Conservation (phyloP, 768 basidiomycete species). For the Termitomyces sp. region DNA sequence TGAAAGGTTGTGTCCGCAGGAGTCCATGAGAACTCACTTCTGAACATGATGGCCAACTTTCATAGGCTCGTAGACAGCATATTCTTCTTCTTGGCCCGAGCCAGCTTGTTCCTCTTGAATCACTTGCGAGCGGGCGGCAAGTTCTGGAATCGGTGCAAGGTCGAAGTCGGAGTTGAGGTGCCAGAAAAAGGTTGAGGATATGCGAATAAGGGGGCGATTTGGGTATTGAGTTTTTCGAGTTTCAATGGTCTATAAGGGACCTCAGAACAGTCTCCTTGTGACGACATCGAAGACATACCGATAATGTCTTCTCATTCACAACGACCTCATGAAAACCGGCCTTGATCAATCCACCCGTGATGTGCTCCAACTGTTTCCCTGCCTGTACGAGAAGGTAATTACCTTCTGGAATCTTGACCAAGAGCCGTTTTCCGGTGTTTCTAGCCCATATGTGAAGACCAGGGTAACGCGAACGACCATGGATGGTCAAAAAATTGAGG, state of each 20-base stretch:
- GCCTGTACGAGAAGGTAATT: slow-evolving; percentile 89
- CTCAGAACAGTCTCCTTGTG: neutral
- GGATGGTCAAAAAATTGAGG: slow-evolving; percentile 91
- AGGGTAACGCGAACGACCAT: slow-evolving; percentile 82
- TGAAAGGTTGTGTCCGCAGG: slow-evolving; percentile 3
- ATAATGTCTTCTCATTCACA: slow-evolving; percentile 75
- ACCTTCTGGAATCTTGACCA: slow-evolving; percentile 81
- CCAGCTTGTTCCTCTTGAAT: slow-evolving; percentile 38
- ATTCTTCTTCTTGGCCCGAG: slow-evolving; percentile 38
- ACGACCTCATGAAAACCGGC: slow-evolving; percentile 96
- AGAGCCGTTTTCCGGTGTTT: slow-evolving; percentile 87
- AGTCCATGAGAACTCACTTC: slow-evolving; percentile 43
- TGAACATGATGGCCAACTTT: slow-evolving; percentile 89
- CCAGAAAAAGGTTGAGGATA: slow-evolving; percentile 97
- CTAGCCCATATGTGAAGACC: slow-evolving; percentile 94
- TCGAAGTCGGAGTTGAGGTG: slow-evolving; percentile 85
- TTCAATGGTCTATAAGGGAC: slow-evolving; percentile 45
- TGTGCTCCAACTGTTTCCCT: slow-evolving; percentile 91
- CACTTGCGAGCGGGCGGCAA: slow-evolving; percentile 45
- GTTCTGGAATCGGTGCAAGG: slow-evolving; percentile 57
- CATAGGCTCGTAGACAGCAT: slow-evolving; percentile 59
- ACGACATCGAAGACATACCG: slow-evolving; percentile 37
- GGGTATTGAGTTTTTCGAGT: slow-evolving; percentile 55
- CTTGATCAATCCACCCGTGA: slow-evolving; percentile 80
- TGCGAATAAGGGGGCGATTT: slow-evolving; percentile 86